These are phyloP conservation scores for Phaeolepiota aurea DNA, from an alignment of 768 basidiomycete genomes.

Conservation along the genomic window DNA sequence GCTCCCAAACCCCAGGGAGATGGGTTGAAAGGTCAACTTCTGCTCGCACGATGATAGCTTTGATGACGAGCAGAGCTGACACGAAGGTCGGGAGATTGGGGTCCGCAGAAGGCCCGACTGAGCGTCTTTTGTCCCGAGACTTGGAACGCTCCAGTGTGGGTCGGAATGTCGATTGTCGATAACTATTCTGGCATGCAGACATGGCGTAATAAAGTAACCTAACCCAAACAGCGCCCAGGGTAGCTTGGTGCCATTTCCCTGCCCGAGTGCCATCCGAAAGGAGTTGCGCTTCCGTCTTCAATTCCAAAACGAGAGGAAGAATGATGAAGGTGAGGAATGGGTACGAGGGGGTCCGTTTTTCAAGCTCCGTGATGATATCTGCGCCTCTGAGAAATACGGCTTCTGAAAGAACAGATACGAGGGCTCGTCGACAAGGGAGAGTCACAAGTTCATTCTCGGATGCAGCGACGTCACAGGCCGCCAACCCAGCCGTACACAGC, in stretches of 20 bases:
- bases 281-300: constrained; percentile 43
- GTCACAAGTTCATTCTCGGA: constrained; percentile 30
- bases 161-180: constrained; percentile 13
- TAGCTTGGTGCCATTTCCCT: constrained; percentile 38
- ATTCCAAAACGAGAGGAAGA: constrained; percentile 46
- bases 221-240: constrained; percentile 46
- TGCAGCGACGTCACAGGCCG: constrained; percentile 37
- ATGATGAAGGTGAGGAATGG: constrained; percentile 58
- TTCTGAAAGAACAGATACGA: constrained; percentile 33
- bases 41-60: constrained; percentile 56
- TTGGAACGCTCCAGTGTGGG: constrained; percentile 31
- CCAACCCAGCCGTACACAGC: constrained; percentile 36
- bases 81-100: constrained; percentile 33
- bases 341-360: constrained; percentile 44
- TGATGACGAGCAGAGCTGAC: constrained; percentile 57
- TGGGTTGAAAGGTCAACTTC: constrained; percentile 47
- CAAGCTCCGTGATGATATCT: constrained; percentile 49
- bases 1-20: constrained; percentile 54
- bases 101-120: constrained; percentile 11
- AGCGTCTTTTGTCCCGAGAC: constrained; percentile 30
- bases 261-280: constrained; percentile 28
- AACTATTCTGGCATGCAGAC: constrained; percentile 36
- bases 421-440: constrained; percentile 27
- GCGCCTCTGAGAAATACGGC: constrained; percentile 39
- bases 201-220: constrained; percentile 55